These are phyloP conservation scores for Hypoxylon sp. DNA, from an alignment of 2,329 filamentous ascomycete genomes.

Conservation along the genomic window DNA sequence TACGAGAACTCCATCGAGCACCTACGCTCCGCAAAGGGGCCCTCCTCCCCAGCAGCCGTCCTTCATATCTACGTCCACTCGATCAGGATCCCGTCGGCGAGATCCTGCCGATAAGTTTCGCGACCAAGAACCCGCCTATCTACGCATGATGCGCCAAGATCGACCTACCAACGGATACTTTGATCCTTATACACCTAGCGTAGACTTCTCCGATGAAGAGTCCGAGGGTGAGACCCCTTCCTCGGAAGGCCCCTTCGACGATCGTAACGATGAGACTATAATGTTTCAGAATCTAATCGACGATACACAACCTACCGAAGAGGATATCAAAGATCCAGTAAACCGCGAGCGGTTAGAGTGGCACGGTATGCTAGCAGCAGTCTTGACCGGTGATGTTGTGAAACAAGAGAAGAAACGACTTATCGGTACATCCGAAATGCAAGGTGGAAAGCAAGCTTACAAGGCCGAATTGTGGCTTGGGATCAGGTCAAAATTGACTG, in stretches of 20 bases:
- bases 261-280: conserved; percentile 90
- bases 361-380: conserved; percentile 97
- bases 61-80: conserved; percentile 61
- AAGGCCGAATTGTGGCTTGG: conserved; percentile 90
- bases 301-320: conserved; percentile 89
- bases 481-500: conserved; percentile 85
- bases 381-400: conserved; percentile 95
- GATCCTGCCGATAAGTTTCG: conserved; percentile 66
- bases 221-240: conserved; percentile 92
- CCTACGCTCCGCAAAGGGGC: conserved; percentile 78
- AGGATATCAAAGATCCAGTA: conserved; percentile 88
- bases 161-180: conserved; percentile 75
- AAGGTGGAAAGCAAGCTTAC: conserved; percentile 74
- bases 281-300: conserved; percentile 80
- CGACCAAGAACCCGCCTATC: conserved; percentile 93
- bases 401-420: conserved; percentile 97
- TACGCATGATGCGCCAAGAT: conserved; percentile 90
- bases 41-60: conserved; percentile 58
- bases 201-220: conserved; percentile 82
- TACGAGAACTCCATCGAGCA: conserved; percentile 81
- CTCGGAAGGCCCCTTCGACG: conserved; percentile 86
- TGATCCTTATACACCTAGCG: conserved; percentile 77
- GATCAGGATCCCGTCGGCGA: conserved; percentile 64
- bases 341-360: conserved; percentile 94
- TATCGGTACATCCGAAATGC: conserved; percentile 79